Base-by-base conservation (phyloP, 1,284 basidiomycete genomes). In the Ceratobasidium sp. region DNA sequence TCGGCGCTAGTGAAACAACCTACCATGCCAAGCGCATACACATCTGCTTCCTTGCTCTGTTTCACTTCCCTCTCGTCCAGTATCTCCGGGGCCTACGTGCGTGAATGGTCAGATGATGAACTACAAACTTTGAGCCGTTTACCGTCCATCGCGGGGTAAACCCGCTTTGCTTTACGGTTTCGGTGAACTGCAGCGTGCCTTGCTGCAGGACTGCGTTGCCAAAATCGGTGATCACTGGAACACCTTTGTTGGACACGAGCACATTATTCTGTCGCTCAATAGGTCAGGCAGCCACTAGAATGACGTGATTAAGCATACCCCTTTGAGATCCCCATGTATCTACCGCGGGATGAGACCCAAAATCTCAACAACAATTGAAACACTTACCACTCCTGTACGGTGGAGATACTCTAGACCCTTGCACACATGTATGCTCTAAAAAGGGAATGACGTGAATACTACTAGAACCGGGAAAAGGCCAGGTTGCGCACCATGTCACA, bases 281-380 rank as follows among this genome's bases (percentile, higher is more conserved):
- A 56, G 13, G n/a, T 46, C 13, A 46, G 13, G 3, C 2, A 2
- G 43, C 13, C n/a, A n/a, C 14, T 8, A 34, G 34, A 2, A n/a
- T 2, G 5, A 14, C 3, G 3, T 46, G 51, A 53, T 22, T 22
- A 24, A 24, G 9, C 51, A 7, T 11, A 56, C 53, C 11, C 27
- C 27, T 56, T 56, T 56, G 13, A 56, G 14, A 56, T 56, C 53
- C 1, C 53, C 53, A 14, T 56, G 53, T 29, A 56, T 22, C 53
- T 56, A 29, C 31, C 11, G 3, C 13, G 13, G 43, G 13, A 14
- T 46, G 13, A 46, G 43, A 14, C n/a, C 13, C 3, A 16, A 14
- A n/a, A 16, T 14, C 43, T 2, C n/a, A 16, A 11, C 43, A 46
- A 13, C n/a, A 16, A 46, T 4, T 4, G 43, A 22, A 51, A 22